Conservation (phyloP, 2,329 filamentous ascomycete species). For the Ceratocystis alfenasii region DNA sequence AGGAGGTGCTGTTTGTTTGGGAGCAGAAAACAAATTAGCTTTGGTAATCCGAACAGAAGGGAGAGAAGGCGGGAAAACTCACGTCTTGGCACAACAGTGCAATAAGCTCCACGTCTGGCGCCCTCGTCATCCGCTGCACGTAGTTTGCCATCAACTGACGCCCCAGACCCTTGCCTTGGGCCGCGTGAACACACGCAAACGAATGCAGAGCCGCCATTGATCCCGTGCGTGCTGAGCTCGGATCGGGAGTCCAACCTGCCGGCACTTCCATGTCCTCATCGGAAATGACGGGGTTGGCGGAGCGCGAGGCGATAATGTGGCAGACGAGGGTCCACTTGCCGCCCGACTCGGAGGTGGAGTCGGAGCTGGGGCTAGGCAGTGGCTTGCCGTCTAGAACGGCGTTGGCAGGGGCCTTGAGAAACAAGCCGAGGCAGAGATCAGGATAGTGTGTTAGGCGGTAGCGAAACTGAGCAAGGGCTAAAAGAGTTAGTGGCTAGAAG, state of each 20-base stretch:
- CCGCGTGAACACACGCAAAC: constrained; percentile 62
- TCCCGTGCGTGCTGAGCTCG: constrained; percentile 33
- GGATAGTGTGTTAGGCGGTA: constrained; percentile 66
- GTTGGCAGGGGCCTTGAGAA: constrained; percentile 41
- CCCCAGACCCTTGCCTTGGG: constrained; percentile 63
- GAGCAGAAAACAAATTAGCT: background rate
- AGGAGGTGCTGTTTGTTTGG: constrained; percentile 44
- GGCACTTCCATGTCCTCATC: constrained; percentile 69
- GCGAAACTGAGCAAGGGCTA: constrained; percentile 42
- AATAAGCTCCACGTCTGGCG: constrained; percentile 57
- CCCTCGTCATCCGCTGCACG: constrained; percentile 60
- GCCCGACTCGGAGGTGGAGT: constrained; percentile 22
- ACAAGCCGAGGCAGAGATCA: constrained; percentile 68
- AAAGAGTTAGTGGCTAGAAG: background rate
- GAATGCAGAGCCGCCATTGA: constrained; percentile 72
- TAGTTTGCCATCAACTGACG: constrained; percentile 64
- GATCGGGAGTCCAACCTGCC: constrained; percentile 47
- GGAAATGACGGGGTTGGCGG: constrained; percentile 49
- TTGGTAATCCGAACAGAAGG: background rate
- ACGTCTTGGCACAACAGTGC: constrained; percentile 66
- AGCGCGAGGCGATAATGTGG: constrained; percentile 66
- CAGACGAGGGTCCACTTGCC: constrained; percentile 52
- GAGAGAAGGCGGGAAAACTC: constrained; percentile 25
- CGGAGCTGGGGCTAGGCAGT: background rate
- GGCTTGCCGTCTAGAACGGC: constrained; percentile 11